Evolutionary conservation across 2,329 filamentous ascomycete genomes (phyloP), one percentile per base, ranked within the genome.

Genomic region (Hypoxylon sp.): DNA sequence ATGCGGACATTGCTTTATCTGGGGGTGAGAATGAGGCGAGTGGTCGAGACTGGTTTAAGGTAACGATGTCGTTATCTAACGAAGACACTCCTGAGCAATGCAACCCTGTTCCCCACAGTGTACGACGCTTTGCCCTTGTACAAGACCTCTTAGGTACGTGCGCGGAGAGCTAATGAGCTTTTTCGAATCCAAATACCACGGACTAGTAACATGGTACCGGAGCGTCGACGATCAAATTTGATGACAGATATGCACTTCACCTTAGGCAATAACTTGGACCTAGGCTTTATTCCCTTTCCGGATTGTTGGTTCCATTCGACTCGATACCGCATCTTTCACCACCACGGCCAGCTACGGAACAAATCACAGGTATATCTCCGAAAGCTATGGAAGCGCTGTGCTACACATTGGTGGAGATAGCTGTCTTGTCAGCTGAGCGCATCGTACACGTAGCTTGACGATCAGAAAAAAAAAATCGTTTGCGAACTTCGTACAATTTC

Each of bases 371-470:
- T 58, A 59, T 63, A 60, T 41, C 25, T 46, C 63, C 51, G 46
- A 56, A 49, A 21, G 32, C 28, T 52, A 56, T 50, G 46, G 52
- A 58, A 63, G 57, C 43, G 60, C 53, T 49, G 66, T 68, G 63
- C 65, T 53, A 70, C 63, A 45, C 51, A 46, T 52, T 50, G 57
- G 68, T 69, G 68, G 66, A 46, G 62, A 68, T 70, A 50, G 63
- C 50, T 69, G 63, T 69, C 66, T 67, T 67, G 68, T 71, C 68
- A 71, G 68, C 68, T 71, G 68, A 69, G 68, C 46, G 63, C 68
- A 71, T 67, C 68, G 68, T 67, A 71, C 68, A 71, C 68, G 68
- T 71, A 71, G 66, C 65, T 71, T 60, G 68, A 65, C 57, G 68
- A 71, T 69, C 66, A 64, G 50, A 52, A 60, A 38, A 28, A 56